These are phyloP conservation scores for Lentinula aciculospora DNA, from an alignment of 768 basidiomycete genomes.

Conservation along the genomic window DNA sequence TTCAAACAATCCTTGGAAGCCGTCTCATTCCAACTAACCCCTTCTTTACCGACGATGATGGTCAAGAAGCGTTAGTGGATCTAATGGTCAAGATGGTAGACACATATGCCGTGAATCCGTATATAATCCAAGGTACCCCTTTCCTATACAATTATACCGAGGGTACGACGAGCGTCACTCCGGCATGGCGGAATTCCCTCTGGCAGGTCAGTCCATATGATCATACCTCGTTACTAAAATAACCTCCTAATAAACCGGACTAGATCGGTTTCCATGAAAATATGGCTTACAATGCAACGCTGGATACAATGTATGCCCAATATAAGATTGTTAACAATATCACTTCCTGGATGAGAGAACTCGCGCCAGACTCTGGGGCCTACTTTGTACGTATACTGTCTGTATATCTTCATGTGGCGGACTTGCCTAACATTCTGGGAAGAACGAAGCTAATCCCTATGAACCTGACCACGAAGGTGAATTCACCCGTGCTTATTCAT, in stretches of 20 bases:
- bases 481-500: background rate
- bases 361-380: conserved; percentile 16
- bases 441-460: conserved; percentile 18
- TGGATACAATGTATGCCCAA: conserved; percentile 9
- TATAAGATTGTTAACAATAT: conserved; percentile 12
- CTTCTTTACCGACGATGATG: conserved; percentile 16
- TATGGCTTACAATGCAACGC: conserved; percentile 17
- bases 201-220: conserved; percentile 14
- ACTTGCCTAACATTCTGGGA: background rate
- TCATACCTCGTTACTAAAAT: background rate
- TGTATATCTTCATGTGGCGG: background rate
- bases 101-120: conserved; percentile 14
- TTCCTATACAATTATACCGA: conserved; percentile 14
- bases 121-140: conserved; percentile 14
- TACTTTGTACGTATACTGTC: conserved; percentile 13
- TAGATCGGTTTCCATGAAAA: conserved; percentile 12
- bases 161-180: conserved; percentile 15
- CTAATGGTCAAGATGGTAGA: conserved; percentile 8
- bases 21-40: conserved; percentile 21
- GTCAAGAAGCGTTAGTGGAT: conserved; percentile 15
- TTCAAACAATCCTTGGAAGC: conserved; percentile 17
- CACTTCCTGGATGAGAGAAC: conserved; percentile 9
- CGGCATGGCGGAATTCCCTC: conserved; percentile 16
- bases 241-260: background rate
- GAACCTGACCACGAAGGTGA: conserved; percentile 16